Evolutionary conservation across 805 yeast species (phyloP), one percentile per base, ranked within the genome.

Genomic region (Yarrowia keelungensis): DNA sequence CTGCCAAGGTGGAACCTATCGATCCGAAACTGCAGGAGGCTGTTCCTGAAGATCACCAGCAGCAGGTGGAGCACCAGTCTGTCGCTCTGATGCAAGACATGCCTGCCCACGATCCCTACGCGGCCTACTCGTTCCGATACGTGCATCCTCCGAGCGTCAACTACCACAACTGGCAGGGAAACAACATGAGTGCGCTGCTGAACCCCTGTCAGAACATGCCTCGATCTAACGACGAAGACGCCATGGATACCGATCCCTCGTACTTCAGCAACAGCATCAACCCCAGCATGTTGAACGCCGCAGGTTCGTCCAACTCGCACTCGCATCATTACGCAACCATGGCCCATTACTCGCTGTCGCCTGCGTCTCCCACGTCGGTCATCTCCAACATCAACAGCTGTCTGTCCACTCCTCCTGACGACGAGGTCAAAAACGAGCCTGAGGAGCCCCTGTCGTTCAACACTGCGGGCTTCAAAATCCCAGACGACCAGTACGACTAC

Each of bases 291-390:
- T 36, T 53, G 35, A 38, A 19, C 11, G 45, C 59, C 11, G 32
- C 32, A 26, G 32, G 32, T 26, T 26, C 32, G 32, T 26, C 32
- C 32, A 26, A 2, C 32, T 26, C 32, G 32, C 32, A 26, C 32
- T 26, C 32, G 32, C 43, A 26, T 10, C 51, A 47, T 7, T 53
- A 53, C 42, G 14, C 59, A 7, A 53, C 59, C 19, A 53, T 53
- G 59, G 59, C 59, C 1, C 59, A 53, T 19, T 53, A 53, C 59
- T 53, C 59, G 19, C 45, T 53, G 43, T 53, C 59, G 32, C 59
- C 59, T 8, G 59, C 59, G 2, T 53, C 59, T 2, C 59, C 59
- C 14, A 39, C 45, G 2, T 53, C 59, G 0, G 59, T 53, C 45
- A 53, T 53, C 35, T 53, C 59, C 7, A 39, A 22, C 59, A 53